phyloP scores from a whole-genome alignment of 768 basidiomycete species.

The Xerocomus brunneocitrinus region DNA sequence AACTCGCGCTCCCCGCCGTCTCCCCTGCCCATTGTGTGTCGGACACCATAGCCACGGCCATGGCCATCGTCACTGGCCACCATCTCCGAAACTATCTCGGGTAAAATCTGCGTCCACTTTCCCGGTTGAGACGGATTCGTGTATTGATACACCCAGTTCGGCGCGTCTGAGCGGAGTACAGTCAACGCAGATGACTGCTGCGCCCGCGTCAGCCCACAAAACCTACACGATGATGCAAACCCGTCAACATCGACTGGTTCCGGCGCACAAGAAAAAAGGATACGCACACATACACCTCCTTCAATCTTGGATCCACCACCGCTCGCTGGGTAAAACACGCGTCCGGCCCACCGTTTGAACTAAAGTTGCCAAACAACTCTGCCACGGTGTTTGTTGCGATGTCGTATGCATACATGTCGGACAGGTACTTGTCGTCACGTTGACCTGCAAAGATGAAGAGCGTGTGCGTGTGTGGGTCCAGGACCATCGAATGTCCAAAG shows the following conservation, averaged over 20 bases:
- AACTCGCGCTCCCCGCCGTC: constrained; percentile 17
- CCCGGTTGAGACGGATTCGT: constrained; percentile 47
- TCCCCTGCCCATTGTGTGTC: background rate
- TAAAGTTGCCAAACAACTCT: constrained; percentile 62
- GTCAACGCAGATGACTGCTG: constrained; percentile 37
- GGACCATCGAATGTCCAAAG: constrained; percentile 78
- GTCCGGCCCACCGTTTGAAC: constrained; percentile 58
- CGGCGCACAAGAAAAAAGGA: background rate
- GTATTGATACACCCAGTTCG: constrained; percentile 70
- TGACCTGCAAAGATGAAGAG: constrained; percentile 76
- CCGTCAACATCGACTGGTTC: background rate
- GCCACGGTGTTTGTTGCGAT: constrained; percentile 52
- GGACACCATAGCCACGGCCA: background rate
- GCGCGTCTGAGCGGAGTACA: constrained; percentile 42
- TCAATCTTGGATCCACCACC: constrained; percentile 55
- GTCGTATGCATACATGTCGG: constrained; percentile 76
- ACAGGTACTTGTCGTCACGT: constrained; percentile 58
- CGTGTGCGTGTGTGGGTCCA: constrained; percentile 53
- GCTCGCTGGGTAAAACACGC: constrained; percentile 73
- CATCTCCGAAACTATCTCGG: constrained; percentile 23
- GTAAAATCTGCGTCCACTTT: constrained; percentile 58
- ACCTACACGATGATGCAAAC: constrained; percentile 32
- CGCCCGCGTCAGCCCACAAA: constrained; percentile 55
- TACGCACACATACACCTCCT: constrained; percentile 71
- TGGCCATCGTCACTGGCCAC: background rate